Evolutionary conservation across 1,139 yeast genomes (phyloP), one percentile per base, ranked within the genome.

Genomic region (Geotrichum histeridarum): DNA sequence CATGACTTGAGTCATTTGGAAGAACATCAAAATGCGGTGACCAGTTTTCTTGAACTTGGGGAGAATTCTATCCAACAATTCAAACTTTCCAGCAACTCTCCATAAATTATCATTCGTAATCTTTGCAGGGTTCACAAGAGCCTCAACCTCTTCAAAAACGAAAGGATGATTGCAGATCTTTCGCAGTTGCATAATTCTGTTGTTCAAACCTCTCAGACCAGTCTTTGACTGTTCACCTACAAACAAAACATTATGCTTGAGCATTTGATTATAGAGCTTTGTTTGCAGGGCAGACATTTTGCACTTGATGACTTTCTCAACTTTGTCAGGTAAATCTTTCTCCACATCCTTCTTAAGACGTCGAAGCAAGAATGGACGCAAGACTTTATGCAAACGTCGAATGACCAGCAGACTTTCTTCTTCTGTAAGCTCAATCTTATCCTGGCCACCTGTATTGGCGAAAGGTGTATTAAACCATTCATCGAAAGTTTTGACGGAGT

Each of bases 391-490:
- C 70, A 90, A 79, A 79, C 97, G 86, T 71, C 96, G 78, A 64
- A 90, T 91, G 60, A 90, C 85, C 75, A 90, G 82, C 61, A 90
- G 76, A n/a, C 93, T 85, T 71, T 90, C 97, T 83, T 90, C 97
- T 80, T 93, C 99, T 1, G 94, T 86, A 60, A 93, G 78, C 63
- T 88, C 98, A 65, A 93, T 82, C 71, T 88, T 90, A 65, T 93
- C 99, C 68, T 86, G 95, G 17, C 90, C 81, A 53, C 99, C 99
- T 4, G 98, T 87, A 65, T 88, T 93, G 1, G 97, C 97, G 72
- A 93, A 93, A 5, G 99, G 99, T 0, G 98, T 93, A 69, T 93
- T 93, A 70, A 93, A 93, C 99, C 99, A 93, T 67, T 93, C 99
- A 69, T 93, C 98, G 69, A 93, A 93, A 9, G 97, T 86, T 67